Evolutionary conservation across 352 stramenopile genomes (phyloP).

Genomic region (Halophytophthora batemanensis): DNA sequence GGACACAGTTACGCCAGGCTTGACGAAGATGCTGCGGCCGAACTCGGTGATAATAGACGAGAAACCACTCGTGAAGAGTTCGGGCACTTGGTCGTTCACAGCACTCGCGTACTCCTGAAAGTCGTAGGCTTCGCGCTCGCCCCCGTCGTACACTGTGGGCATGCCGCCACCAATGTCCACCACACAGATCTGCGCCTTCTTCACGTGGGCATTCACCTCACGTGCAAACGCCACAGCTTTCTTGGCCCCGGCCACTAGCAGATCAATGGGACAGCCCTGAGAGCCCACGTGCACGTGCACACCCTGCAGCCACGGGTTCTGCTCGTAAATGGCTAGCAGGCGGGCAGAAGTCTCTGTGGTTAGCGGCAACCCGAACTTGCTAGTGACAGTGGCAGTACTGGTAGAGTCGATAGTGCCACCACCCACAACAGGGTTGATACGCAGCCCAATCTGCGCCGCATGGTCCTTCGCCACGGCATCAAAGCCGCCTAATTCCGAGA

Average conservation of each 20-base stretch:
- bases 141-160: slow-evolving; percentile 83
- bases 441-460: slow-evolving; percentile 73
- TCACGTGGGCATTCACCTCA: slow-evolving; percentile 65
- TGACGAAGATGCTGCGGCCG: slow-evolving; percentile 83
- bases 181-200: slow-evolving; percentile 59
- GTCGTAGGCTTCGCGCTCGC: slow-evolving; percentile 57
- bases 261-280: slow-evolving; percentile 79
- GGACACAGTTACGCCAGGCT: slow-evolving; percentile 82
- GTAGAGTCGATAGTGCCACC: slow-evolving; percentile 81
- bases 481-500: slow-evolving; percentile 35
- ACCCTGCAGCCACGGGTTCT: slow-evolving; percentile 83
- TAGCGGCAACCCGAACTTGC: slow-evolving; percentile 90
- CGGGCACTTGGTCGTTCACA: slow-evolving; percentile 62
- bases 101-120: slow-evolving; percentile 80
- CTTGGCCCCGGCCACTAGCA: slow-evolving; percentile 78
- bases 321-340: slow-evolving; percentile 53
- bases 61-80: slow-evolving; percentile 82
- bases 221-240: slow-evolving; percentile 72
- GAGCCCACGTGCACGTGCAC: slow-evolving; percentile 90
- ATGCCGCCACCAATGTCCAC: slow-evolving; percentile 93
- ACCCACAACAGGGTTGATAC: slow-evolving; percentile 91
- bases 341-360: slow-evolving; percentile 45
- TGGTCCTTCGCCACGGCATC: slow-evolving; percentile 25
- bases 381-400: slow-evolving; percentile 85
- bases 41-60: slow-evolving; percentile 92